Conservation (phyloP, 2,329 filamentous ascomycete species). For the Chalaropsis ovoidea region DNA sequence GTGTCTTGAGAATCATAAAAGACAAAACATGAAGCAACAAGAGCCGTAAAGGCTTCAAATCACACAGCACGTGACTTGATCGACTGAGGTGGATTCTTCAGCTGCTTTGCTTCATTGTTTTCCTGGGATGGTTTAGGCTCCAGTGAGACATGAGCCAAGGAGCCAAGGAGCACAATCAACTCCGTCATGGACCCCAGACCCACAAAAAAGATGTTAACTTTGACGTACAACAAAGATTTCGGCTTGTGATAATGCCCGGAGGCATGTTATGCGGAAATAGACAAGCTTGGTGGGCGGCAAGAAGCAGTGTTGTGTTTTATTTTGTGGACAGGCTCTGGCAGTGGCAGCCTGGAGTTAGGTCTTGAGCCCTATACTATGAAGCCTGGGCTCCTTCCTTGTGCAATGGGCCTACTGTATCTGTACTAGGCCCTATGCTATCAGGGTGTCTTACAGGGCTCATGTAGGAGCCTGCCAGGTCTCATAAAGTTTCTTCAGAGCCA, state of each 20-base stretch:
- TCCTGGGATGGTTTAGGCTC: slow-evolving; percentile 1
- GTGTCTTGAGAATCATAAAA: background rate
- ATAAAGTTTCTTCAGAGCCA: background rate
- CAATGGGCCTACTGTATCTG: too few species aligned
- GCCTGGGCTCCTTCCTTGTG: too few species aligned
- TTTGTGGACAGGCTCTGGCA: background rate
- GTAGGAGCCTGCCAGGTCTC: background rate
- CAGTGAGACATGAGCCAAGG: background rate
- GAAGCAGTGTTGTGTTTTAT: background rate
- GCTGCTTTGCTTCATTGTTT: background rate
- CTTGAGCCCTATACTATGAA: background rate
- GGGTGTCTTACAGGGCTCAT: background rate
- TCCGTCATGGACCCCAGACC: background rate
- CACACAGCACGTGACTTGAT: background rate
- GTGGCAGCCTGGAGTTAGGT: background rate
- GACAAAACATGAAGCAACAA: background rate
- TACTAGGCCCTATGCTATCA: background rate
- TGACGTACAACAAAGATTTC: background rate
- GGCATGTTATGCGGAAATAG: too few species aligned
- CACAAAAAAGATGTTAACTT: background rate
- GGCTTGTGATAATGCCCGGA: background rate
- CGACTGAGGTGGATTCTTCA: background rate
- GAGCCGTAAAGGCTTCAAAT: background rate
- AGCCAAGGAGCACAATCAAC: background rate
- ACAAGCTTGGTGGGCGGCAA: background rate